These are phyloP conservation scores for Cladophialophora psammophila DNA, from an alignment of 2,329 filamentous ascomycete genomes.

Conservation along the genomic window DNA sequence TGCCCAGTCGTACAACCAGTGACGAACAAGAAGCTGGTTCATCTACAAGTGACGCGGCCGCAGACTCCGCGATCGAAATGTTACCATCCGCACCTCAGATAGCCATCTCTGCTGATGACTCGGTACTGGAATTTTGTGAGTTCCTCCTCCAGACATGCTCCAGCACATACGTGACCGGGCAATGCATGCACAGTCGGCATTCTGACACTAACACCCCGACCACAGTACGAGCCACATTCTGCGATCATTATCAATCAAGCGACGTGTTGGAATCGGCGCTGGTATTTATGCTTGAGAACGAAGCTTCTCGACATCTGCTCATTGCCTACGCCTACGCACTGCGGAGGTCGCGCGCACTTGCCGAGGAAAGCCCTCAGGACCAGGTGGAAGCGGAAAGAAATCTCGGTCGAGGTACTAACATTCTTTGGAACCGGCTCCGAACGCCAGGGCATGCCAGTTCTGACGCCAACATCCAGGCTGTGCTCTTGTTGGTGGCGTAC, in stretches of 20 bases:
- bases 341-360: slow-evolving; percentile 22
- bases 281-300: slow-evolving; percentile 32
- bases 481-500: slow-evolving; percentile 38
- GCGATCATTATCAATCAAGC: slow-evolving; percentile 21
- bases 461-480: slow-evolving; percentile 38
- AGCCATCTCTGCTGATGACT: slow-evolving; percentile 18
- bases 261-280: slow-evolving; percentile 24
- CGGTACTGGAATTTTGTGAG: slow-evolving; percentile 33
- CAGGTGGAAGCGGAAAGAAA: slow-evolving; percentile 34
- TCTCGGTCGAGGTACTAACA: slow-evolving; percentile 35
- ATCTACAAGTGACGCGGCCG: slow-evolving; percentile 16
- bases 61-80: slow-evolving; percentile 8
- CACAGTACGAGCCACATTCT: slow-evolving; percentile 27
- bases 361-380: slow-evolving; percentile 28
- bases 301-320: slow-evolving; percentile 32
- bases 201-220: neutral
- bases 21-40: slow-evolving; percentile 24
- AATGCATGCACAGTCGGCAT: neutral
- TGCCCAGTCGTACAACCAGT: slow-evolving; percentile 18
- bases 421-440: slow-evolving; percentile 37
- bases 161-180: neutral
- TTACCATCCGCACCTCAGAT: slow-evolving; percentile 6
- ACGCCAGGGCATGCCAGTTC: slow-evolving; percentile 32
- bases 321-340: slow-evolving; percentile 33
- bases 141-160: slow-evolving; percentile 8